These are phyloP conservation scores for Alternaria gansuensis DNA, from an alignment of 2,329 filamentous ascomycete species.

Conservation along the genomic window DNA sequence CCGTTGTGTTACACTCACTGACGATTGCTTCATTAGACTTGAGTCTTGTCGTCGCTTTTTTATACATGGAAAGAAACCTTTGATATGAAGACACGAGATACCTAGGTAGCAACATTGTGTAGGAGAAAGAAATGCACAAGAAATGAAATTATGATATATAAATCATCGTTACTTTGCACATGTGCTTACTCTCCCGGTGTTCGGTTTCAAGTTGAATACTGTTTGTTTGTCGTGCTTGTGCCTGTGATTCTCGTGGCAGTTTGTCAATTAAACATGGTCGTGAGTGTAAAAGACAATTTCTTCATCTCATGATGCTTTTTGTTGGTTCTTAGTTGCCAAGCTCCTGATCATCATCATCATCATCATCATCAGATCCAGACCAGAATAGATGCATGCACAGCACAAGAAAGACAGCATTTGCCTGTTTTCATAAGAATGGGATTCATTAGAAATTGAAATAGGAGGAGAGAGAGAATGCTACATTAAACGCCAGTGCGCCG, in stretches of 20 bases:
- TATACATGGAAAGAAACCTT: conserved; percentile 14
- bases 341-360: too few relatives aligned
- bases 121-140: background rate
- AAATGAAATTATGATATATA: conserved; percentile 8
- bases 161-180: background rate
- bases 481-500: conserved; percentile 7
- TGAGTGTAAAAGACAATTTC: background rate
- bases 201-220: too few relatives aligned
- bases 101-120: conserved; percentile 17
- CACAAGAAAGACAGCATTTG: background rate
- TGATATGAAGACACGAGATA: conserved; percentile 13
- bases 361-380: background rate
- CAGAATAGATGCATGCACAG: background rate
- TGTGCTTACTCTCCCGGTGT: too few relatives aligned
- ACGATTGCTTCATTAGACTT: conserved; percentile 19
- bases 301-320: too few relatives aligned
- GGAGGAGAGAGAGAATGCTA: conserved; percentile 10
- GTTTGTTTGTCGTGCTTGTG: too few relatives aligned
- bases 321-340: too few relatives aligned
- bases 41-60: conserved; percentile 12
- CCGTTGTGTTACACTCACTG: conserved; percentile 23
- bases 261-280: background rate
- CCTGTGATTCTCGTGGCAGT: background rate
- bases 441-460: background rate
- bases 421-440: background rate